Conservation (phyloP, 345 rosid species). For the Citropsis articulata region DNA sequence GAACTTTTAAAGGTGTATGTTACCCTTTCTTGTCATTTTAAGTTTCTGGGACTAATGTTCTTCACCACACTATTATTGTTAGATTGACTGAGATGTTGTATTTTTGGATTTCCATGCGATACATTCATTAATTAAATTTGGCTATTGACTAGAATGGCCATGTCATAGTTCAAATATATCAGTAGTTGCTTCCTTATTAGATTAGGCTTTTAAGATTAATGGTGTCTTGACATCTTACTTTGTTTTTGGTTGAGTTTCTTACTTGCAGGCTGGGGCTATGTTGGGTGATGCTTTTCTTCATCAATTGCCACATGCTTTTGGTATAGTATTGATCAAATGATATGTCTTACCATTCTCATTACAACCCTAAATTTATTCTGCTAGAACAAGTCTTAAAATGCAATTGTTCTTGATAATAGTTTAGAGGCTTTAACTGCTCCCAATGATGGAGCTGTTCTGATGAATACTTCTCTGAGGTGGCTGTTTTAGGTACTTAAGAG, state of each 20-base stretch:
- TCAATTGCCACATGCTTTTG: slow-evolving; percentile 97
- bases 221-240: neutral
- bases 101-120: neutral
- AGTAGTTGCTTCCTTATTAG: neutral
- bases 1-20: neutral
- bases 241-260: slow-evolving; percentile 10
- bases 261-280: slow-evolving; percentile 94
- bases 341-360: neutral
- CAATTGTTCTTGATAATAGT: neutral
- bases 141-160: neutral
- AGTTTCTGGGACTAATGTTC: neutral
- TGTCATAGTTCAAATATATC: neutral
- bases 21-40: neutral
- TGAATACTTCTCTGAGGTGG: neutral
- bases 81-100: neutral
- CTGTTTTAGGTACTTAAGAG: neutral
- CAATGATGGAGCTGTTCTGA: neutral
- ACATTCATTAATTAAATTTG: neutral
- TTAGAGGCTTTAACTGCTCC: neutral
- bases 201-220: neutral
- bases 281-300: slow-evolving; percentile 99
- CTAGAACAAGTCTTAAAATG: slow-evolving; percentile 4
- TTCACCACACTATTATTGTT: neutral
- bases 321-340: slow-evolving; percentile 38
- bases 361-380: neutral